A percentile compares a stretch with the other conserved stretches of the same genome.
Evolutionary conservation across 805 yeast genomes (phyloP).

Genomic region (Metschnikowia cubensis): DNA sequence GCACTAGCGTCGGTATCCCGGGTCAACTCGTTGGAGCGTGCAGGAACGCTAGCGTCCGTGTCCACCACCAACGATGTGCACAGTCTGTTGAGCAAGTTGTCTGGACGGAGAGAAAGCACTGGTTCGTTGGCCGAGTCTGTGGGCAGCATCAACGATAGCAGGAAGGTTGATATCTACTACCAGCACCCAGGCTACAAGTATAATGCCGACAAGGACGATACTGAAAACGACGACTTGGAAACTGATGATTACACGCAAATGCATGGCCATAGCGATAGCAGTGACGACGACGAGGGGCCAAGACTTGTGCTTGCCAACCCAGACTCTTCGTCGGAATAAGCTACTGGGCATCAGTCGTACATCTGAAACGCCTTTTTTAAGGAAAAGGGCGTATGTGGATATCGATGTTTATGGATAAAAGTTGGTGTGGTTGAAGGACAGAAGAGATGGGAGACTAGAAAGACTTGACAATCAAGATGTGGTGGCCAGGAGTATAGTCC

Average conservation of each 20-base stretch:
- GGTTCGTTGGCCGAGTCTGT: constrained; percentile 24
- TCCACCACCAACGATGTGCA: constrained; percentile 15
- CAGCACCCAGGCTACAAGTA: constrained; percentile 39
- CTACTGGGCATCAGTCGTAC: too few relatives aligned
- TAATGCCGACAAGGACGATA: constrained; percentile 12
- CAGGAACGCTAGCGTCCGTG: constrained; percentile 28
- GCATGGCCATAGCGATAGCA: constrained; percentile 11
- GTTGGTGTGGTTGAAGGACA: too few relatives aligned
- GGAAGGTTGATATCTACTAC: constrained; percentile 31
- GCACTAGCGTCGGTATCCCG: constrained; percentile 18
- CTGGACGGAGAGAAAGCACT: constrained; percentile 20
- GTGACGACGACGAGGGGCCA: constrained; percentile 35
- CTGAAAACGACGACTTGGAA: constrained; percentile 21
- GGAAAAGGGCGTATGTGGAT: too few relatives aligned
- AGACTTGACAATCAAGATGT: too few relatives aligned
- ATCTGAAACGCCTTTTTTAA: too few relatives aligned
- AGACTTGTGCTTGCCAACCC: constrained; percentile 58
- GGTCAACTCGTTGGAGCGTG: constrained; percentile 27
- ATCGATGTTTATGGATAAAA: too few relatives aligned
- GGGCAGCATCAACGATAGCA: constrained; percentile 27
- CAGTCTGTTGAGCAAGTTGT: constrained; percentile 17
- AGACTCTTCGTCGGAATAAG: constrained; percentile 37
- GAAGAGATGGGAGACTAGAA: too few relatives aligned
- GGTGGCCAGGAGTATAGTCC: too few relatives aligned
- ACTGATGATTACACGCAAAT: constrained; percentile 7